phyloP scores from a whole-genome alignment of 2,329 filamentous ascomycete genomes.

The Lecanoromycetidae sp. region DNA sequence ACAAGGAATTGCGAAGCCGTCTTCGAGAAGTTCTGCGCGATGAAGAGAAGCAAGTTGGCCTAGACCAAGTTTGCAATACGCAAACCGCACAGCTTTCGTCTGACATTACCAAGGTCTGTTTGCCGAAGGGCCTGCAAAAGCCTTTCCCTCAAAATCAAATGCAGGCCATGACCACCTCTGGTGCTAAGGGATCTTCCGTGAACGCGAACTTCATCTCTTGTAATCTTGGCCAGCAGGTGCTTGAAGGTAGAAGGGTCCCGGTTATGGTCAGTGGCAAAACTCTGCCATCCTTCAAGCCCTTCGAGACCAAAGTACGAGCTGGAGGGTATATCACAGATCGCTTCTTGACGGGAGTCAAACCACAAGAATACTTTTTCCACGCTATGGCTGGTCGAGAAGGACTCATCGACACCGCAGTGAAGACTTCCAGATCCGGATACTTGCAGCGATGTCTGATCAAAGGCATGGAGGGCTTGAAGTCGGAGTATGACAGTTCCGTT shows the following conservation, averaged over 20 bases:
- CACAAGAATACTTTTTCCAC: slow-evolving; percentile 98
- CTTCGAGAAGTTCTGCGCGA: slow-evolving; percentile 85
- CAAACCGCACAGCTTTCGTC: slow-evolving; percentile 60
- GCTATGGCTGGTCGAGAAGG: slow-evolving; percentile 98
- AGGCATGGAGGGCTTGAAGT: slow-evolving; percentile 88
- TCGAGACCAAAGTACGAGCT: slow-evolving; percentile 76
- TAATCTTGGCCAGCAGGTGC: slow-evolving; percentile 89
- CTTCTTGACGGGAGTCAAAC: slow-evolving; percentile 94
- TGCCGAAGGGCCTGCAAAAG: slow-evolving; percentile 75
- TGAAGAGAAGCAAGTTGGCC: slow-evolving; percentile 74
- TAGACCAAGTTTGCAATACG: slow-evolving; percentile 79
- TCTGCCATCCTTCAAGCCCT: slow-evolving; percentile 83
- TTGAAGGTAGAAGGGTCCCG: slow-evolving; percentile 89
- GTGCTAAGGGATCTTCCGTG: slow-evolving; percentile 83
- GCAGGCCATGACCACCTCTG: slow-evolving; percentile 96
- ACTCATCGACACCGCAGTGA: slow-evolving; percentile 96
- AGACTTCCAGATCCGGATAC: slow-evolving; percentile 93
- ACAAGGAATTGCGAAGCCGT: slow-evolving; percentile 61
- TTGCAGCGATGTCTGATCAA: slow-evolving; percentile 95
- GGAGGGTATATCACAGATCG: slow-evolving; percentile 90
- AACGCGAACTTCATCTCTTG: slow-evolving; percentile 97
- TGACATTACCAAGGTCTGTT: slow-evolving; percentile 62
- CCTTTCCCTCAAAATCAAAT: slow-evolving; percentile 95
- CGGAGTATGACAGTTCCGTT: slow-evolving; percentile 88
- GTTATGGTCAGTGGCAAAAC: slow-evolving; percentile 98